phyloP scores from a whole-genome alignment of 164 flowering plant genomes.

The grape (Vitis vinifera) region ASM3070453v1 NC_081806.1:4167501-4168000 shows the following conservation, averaged over 20 bases:
- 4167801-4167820: slow-evolving; percentile 34
- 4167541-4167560: slow-evolving; percentile 36
- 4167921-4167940: slow-evolving; percentile 15
- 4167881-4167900: slow-evolving; percentile 36
- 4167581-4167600: slow-evolving; percentile 25
- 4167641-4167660: slow-evolving; percentile 33
- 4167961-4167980: slow-evolving; percentile 32
- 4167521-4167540: slow-evolving; percentile 3
- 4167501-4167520: slow-evolving; percentile 31
- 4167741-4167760: slow-evolving; percentile 11
- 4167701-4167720: slow-evolving; percentile 31
- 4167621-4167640: slow-evolving; percentile 39
- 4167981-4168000: slow-evolving; percentile 27
- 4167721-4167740: slow-evolving; percentile 27
- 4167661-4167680: slow-evolving; percentile 14
- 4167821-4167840: slow-evolving; percentile 29
- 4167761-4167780: slow-evolving; percentile 12
- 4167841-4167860: slow-evolving; percentile 1
- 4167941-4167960: slow-evolving; percentile 25
- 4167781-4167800: slow-evolving; percentile 29
- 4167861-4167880: slow-evolving; percentile 27
- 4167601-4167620: slow-evolving; percentile 29
- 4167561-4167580: slow-evolving; percentile 17
- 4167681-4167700: slow-evolving; percentile 29
- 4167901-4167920: slow-evolving; percentile 29